Percentiles rank a stretch among this genome's conserved stretches.
phyloP scores from a whole-genome alignment of 2,329 filamentous ascomycete genomes.

The Alternaria arborescens region DNA sequence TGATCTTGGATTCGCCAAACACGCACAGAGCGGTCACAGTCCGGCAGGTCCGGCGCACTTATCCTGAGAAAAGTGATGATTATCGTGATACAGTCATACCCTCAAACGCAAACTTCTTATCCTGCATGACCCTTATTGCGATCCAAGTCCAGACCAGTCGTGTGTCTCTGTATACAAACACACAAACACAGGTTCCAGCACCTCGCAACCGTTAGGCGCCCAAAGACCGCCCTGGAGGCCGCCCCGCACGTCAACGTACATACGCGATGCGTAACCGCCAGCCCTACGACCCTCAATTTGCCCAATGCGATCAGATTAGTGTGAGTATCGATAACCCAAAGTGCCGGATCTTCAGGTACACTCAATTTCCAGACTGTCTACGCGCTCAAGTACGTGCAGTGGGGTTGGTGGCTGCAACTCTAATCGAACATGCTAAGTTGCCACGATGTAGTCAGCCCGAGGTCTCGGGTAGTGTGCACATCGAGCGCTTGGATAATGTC shows the following conservation, averaged over 20 bases:
- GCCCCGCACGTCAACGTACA: constrained; percentile 21
- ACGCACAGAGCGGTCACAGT: constrained; percentile 12
- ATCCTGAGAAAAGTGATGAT: not conserved
- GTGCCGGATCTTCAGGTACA: constrained; percentile 32
- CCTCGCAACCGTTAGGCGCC: constrained; percentile 34
- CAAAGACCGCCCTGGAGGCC: constrained; percentile 35
- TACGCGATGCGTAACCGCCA: constrained; percentile 39
- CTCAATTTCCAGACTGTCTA: constrained; percentile 22
- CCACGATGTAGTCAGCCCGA: constrained; percentile 16
- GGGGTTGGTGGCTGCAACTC: constrained; percentile 37
- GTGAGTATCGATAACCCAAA: constrained; percentile 18
- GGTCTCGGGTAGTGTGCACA: constrained; percentile 6
- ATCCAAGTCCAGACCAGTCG: constrained; percentile 17
- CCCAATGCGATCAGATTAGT: constrained; percentile 6
- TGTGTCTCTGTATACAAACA: constrained; percentile 22
- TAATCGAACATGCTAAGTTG: constrained; percentile 31
- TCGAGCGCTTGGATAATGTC: constrained; percentile 23
- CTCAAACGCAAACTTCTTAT: constrained; percentile 3
- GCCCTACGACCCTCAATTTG: constrained; percentile 30
- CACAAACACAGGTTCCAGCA: constrained; percentile 26
- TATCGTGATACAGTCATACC: constrained; percentile 5
- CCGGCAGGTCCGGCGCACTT: constrained; percentile 8
- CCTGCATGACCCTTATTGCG: constrained; percentile 8
- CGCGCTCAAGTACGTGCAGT: constrained; percentile 27
- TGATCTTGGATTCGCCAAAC: constrained; percentile 14